Base-by-base conservation (phyloP, 106 monocot genomes). In the Xerophyta viscosa region DNA sequence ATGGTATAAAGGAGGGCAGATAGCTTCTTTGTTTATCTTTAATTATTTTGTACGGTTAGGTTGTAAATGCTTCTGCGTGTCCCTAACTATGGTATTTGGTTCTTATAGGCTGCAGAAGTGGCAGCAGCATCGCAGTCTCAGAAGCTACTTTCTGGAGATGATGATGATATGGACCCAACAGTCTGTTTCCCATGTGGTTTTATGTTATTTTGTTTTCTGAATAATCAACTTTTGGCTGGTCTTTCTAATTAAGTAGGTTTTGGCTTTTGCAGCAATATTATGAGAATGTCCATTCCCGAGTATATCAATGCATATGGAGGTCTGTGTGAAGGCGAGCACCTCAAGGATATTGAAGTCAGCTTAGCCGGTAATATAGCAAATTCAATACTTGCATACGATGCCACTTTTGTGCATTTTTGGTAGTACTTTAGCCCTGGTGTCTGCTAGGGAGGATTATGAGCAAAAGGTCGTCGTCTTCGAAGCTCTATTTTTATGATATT, bases 401-500 rank as follows among this genome's bases (percentile, higher is more conserved):
- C 33, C 11, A n/a, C n/a, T n/a, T n/a, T n/a, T n/a, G n/a, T n/a
- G n/a, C 11, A 33, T 33, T 33, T n/a, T n/a, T n/a, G n/a, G n/a
- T n/a, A n/a, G n/a, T n/a, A n/a, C n/a, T n/a, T n/a, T n/a, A n/a
- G n/a, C n/a, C n/a, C n/a, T n/a, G n/a, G n/a, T n/a, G n/a, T n/a
- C n/a, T n/a, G n/a, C n/a, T 33, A 89, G 88, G 94, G 66, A 80
- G 84, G 49, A 84, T 96, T 26, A 88, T 96, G 94, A 84, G 55
- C 60, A 96, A 88, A 58, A 46, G 94, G 50, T 54, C 68, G 18
- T 73, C 81, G 20, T 96, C 94, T 9, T 78, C 84, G 11, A 88
- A 88, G 76, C 78, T 96, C 21, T 84, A 48, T 57, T 94, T 94
- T 47, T 96, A 88, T 65, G 88, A 96, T 56, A 46, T 96, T 20